A percentile compares a stretch with the other conserved stretches of the same genome.
Evolutionary conservation across 2,329 filamentous ascomycete species (phyloP).

Genomic region (Aspergillus sp.): DNA sequence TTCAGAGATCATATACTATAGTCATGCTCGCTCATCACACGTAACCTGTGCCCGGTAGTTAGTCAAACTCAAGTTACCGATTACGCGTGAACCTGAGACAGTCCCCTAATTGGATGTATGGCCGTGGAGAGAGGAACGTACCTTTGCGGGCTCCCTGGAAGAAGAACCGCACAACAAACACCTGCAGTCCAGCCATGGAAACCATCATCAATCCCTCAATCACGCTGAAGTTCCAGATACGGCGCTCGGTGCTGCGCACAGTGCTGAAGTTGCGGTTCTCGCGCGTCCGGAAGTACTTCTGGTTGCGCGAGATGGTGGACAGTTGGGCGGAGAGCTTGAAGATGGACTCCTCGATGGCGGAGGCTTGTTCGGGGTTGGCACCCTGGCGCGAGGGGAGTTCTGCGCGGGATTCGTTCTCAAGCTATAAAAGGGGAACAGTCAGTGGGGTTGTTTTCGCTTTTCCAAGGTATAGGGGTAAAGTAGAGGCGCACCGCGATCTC

Average conservation of each 20-base stretch:
- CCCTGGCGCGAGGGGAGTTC: slow-evolving; percentile 86
- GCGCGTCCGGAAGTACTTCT: slow-evolving; percentile 98
- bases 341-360: slow-evolving; percentile 85
- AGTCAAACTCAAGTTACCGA: not conserved
- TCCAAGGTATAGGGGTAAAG: not conserved
- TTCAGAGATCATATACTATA: slow-evolving; percentile 30
- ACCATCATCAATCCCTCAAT: slow-evolving; percentile 90
- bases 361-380: slow-evolving; percentile 83
- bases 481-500: slow-evolving; percentile 76
- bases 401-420: slow-evolving; percentile 85
- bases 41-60: not conserved
- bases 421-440: slow-evolving; percentile 51
- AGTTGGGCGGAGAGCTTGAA: slow-evolving; percentile 92
- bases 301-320: slow-evolving; percentile 91
- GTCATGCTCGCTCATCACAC: slow-evolving; percentile 33
- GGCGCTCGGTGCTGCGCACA: slow-evolving; percentile 88
- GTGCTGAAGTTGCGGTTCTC: slow-evolving; percentile 99
- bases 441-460: not conserved
- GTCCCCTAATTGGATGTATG: no score
- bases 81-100: no score
- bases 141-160: slow-evolving; percentile 84
- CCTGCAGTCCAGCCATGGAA: slow-evolving; percentile 92
- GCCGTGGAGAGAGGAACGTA: slow-evolving; percentile 30
- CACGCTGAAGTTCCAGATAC: slow-evolving; percentile 96
- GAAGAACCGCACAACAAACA: slow-evolving; percentile 97